Evolutionary conservation across 78 protist species (phyloP).

Genomic region (Protostelium mycophagum): DNA sequence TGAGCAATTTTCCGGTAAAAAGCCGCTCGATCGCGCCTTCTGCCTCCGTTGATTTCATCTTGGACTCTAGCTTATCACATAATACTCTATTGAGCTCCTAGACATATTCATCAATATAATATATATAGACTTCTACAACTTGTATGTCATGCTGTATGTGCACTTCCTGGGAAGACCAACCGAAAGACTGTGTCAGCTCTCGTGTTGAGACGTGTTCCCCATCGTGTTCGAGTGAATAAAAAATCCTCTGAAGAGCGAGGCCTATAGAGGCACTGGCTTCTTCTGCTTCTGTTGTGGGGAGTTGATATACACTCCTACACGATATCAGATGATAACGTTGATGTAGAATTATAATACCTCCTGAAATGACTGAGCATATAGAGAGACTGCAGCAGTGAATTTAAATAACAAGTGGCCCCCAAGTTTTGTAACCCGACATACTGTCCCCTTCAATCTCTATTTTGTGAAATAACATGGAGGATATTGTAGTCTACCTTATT

Average conservation of each 20-base stretch:
- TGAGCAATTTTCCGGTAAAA: conserved; percentile 79
- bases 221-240: conserved; percentile 58
- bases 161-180: conserved; percentile 91
- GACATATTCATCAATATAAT: not conserved
- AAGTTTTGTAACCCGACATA: conserved; percentile 77
- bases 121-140: not conserved
- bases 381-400: conserved; percentile 71
- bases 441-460: conserved; percentile 50
- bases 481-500: not conserved
- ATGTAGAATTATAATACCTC: not conserved
- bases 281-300: conserved; percentile 15
- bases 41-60: conserved; percentile 89
- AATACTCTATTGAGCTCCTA: conserved; percentile 93
- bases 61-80: conserved; percentile 88
- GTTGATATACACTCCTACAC: conserved; percentile 44
- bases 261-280: conserved; percentile 43
- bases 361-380: conserved; percentile 53
- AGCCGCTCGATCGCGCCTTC: conserved; percentile 84
- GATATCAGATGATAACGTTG: not conserved
- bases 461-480: not conserved
- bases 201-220: conserved; percentile 66
- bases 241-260: conserved; percentile 70
- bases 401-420: conserved; percentile 91
- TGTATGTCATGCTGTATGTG: conserved; percentile 97
- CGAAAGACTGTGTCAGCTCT: conserved; percentile 84